A percentile compares a stretch with the other conserved stretches of the same genome.
Evolutionary conservation across 352 stramenopile genomes (phyloP).

Genomic region (Phytophthora meadii): DNA sequence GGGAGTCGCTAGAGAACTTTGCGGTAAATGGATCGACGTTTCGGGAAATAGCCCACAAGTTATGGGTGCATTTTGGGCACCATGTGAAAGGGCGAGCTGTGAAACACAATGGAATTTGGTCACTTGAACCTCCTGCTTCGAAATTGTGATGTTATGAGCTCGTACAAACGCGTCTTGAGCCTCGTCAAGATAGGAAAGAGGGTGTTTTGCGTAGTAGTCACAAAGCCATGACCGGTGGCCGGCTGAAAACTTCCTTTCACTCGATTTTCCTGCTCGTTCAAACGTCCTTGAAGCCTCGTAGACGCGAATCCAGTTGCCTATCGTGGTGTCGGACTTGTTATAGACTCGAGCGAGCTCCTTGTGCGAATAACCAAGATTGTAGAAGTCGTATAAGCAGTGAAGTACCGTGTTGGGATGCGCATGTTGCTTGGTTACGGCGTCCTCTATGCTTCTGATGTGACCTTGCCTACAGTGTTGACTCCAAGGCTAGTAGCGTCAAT

Average conservation of each 20-base stretch:
- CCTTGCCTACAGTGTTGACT: too few relatives aligned
- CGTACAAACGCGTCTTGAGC: background rate
- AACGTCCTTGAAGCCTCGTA: background rate
- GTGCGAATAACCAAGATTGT: background rate
- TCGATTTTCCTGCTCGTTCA: background rate
- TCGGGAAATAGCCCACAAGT: constrained; percentile 5
- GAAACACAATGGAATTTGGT: constrained; percentile 2
- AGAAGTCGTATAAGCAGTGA: background rate
- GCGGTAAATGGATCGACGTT: constrained; percentile 14
- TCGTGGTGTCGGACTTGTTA: background rate
- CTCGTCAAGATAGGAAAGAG: background rate
- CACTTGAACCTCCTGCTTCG: background rate
- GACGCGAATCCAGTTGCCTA: background rate
- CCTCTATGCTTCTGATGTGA: too few relatives aligned
- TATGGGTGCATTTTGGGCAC: background rate
- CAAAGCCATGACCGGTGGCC: background rate
- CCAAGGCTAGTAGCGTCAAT: too few relatives aligned
- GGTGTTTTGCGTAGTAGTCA: background rate
- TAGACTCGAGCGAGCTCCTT: background rate
- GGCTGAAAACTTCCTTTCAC: background rate
- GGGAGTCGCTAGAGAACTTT: constrained; percentile 1
- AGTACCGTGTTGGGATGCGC: background rate
- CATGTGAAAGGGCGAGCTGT: constrained; percentile 10
- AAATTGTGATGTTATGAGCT: background rate
- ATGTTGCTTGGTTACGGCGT: background rate